Base-by-base conservation (phyloP, 1,284 basidiomycete species). In the Moniliophthora roreri region DNA sequence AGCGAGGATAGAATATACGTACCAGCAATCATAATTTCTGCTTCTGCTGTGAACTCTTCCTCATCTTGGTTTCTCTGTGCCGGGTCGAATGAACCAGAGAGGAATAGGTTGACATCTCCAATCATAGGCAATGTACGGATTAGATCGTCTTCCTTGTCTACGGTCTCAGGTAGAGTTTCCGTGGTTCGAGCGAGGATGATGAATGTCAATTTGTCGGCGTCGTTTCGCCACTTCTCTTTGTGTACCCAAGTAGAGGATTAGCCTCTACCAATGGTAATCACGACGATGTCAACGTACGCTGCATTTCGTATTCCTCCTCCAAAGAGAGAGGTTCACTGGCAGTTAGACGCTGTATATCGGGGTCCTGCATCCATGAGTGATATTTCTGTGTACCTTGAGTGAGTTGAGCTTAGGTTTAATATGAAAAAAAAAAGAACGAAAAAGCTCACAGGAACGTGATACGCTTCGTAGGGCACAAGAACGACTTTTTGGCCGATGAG, bases 151-250 rank as follows among this genome's bases (percentile, higher is more conserved):
- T 59, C 53, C 0, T 67, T 68, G 10, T 41, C 52, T 1, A 66
- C 42, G 8, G 52, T 42, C 0, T 21, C 26, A 32, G 26, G 18
- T 35, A 16, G 40, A 35, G 54, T 38, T 36, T 42, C 44, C 39
- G 46, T 4, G 39, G 23, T 50, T 28, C 78, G 74, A 4, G 80
- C 82, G 32, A 95, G 82, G 47, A 97, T 74, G 69, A 98, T 96
- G 68, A 97, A 96, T 0, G 95, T 98, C 20, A 98, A 72, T 69
- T 98, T 98, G 69, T 98, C 95, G 50, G 87, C 80, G 66, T 98
- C 95, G 2, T 79, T 65, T 59, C 86, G 87, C 95, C 95, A 98
- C 65, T 88, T 91, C 44, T 72, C 91, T 94, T 61, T 34, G 54
- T 32, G 23, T 21, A 24, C 26, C 34, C 15, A 6, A 21, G 32